Evolutionary conservation across 257 asterid genomes (phyloP).

Genomic region (Osmanthus fragrans): DNA sequence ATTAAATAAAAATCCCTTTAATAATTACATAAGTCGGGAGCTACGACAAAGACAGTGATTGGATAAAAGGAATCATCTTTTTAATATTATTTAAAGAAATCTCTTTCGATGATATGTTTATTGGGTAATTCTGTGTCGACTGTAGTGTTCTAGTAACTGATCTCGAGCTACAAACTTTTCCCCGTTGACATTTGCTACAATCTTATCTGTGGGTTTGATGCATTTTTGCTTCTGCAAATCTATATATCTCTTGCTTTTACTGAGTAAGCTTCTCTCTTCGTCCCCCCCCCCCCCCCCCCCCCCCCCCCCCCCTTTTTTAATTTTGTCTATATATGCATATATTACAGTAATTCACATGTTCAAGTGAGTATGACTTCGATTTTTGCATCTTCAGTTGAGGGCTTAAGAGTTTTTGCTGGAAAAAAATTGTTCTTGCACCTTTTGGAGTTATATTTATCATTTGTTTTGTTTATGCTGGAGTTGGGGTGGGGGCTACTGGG

Average conservation of each 20-base stretch:
- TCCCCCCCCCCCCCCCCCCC: not conserved
- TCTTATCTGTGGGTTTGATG: not conserved
- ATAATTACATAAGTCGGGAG: too few species aligned
- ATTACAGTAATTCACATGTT: not conserved
- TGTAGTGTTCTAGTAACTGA: not conserved
- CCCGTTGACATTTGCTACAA: conserved; percentile 18
- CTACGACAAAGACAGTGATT: too few species aligned
- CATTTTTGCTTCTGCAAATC: not conserved
- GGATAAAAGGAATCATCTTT: too few species aligned
- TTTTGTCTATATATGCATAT: not conserved
- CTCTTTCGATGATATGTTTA: too few species aligned
- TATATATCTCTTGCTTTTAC: conserved; percentile 10
- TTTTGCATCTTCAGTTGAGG: not conserved
- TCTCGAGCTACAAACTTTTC: conserved; percentile 1
- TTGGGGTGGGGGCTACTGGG: not conserved
- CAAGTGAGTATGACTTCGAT: not conserved
- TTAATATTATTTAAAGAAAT: too few species aligned
- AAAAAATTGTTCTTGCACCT: not conserved
- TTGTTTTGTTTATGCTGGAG: not conserved
- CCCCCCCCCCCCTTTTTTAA: not conserved
- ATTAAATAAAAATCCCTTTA: too few species aligned
- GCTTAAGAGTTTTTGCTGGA: conserved; percentile 15
- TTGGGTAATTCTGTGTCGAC: not conserved
- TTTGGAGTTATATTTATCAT: conserved; percentile 6
- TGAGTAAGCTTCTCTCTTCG: conserved; percentile 27